Conservation (phyloP, 176 grass and related monocot species). For the bread wheat (Triticum aestivum) region IWGSC_CS_RefSeq_v2.1 NC_057804.1:218257831-218258330, state of each 20-base stretch:
- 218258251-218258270: conserved; percentile 94
- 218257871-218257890: conserved; percentile 97
- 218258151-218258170: conserved; percentile 98
- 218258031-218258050: conserved; percentile 95
- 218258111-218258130: conserved; percentile 89
- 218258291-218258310: conserved; percentile 98
- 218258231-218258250: conserved; percentile 96
- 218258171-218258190: conserved; percentile 93
- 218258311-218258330: conserved; percentile 91
- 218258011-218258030: conserved; percentile 91
- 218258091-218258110: conserved; percentile 97
- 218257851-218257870: conserved; percentile 95
- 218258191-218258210: conserved; percentile 85
- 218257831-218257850: conserved; percentile 93
- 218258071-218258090: conserved; percentile 98
- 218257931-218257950: conserved; percentile 98
- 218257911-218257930: conserved; percentile 88
- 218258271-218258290: conserved; percentile 97
- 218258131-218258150: conserved; percentile 92
- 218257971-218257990: conserved; percentile 93
- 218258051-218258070: conserved; percentile 90
- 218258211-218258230: conserved; percentile 85
- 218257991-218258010: conserved; percentile 95
- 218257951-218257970: conserved; percentile 89
- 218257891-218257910: conserved; percentile 88